A percentile compares a stretch with the other conserved stretches of the same genome.
phyloP scores from a whole-genome alignment of 1,139 yeast species.

The Yamadazyma dushanensis region DNA sequence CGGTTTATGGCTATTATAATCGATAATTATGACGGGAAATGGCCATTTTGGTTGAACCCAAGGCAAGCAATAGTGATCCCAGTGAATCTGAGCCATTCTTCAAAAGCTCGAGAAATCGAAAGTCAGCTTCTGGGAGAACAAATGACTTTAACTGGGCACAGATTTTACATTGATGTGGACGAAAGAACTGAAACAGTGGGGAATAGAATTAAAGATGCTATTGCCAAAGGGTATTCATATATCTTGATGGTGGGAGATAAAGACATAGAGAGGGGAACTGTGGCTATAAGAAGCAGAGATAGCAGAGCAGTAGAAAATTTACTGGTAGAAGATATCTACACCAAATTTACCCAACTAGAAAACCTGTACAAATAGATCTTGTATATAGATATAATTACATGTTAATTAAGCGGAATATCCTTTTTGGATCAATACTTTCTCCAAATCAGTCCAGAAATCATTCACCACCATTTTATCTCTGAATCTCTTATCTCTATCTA shows the following conservation, averaged over 20 bases:
- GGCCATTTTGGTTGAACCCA: slow-evolving; percentile 99
- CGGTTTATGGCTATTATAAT: slow-evolving; percentile 87
- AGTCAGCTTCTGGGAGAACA: slow-evolving; percentile 51
- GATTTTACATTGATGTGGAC: slow-evolving; percentile 77
- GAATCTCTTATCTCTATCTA: slow-evolving; percentile 84
- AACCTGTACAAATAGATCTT: slow-evolving; percentile 33
- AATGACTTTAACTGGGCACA: slow-evolving; percentile 48
- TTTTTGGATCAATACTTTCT: slow-evolving; percentile 53
- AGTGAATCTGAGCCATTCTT: slow-evolving; percentile 58
- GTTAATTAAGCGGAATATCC: slow-evolving; percentile 19
- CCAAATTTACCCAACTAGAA: slow-evolving; percentile 53
- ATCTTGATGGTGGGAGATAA: slow-evolving; percentile 84
- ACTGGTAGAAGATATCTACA: slow-evolving; percentile 47
- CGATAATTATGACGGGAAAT: slow-evolving; percentile 88
- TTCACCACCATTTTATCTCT: slow-evolving; percentile 86
- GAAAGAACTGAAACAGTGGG: slow-evolving; percentile 77
- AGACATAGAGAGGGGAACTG: slow-evolving; percentile 61
- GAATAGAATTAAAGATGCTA: slow-evolving; percentile 74
- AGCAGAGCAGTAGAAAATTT: slow-evolving; percentile 49
- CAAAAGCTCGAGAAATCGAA: slow-evolving; percentile 54
- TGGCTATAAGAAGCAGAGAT: slow-evolving; percentile 67
- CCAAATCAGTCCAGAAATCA: slow-evolving; percentile 78
- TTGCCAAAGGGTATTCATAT: slow-evolving; percentile 74
- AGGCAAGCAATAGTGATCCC: slow-evolving; percentile 89
- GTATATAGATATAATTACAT: slow-evolving; percentile 1